Evolutionary conservation across 805 yeast genomes (phyloP).

Genomic region (Nakazawaea anatomiae): DNA sequence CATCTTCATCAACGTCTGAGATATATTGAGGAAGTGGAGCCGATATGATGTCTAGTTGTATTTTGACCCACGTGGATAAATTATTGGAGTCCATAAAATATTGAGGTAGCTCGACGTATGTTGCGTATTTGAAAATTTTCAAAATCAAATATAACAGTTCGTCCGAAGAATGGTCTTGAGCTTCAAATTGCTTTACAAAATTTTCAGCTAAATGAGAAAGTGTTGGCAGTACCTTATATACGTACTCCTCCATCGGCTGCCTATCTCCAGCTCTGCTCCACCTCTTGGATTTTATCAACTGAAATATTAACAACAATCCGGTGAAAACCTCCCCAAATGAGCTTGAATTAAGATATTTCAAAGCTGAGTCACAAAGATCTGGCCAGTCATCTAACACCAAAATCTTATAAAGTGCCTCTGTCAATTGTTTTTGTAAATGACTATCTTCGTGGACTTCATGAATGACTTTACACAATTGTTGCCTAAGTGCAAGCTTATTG

Average conservation of each 20-base stretch:
- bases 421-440: constrained; percentile 48
- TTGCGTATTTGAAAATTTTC: constrained; percentile 73
- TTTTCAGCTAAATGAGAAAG: constrained; percentile 52
- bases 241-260: constrained; percentile 45
- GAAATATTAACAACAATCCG: constrained; percentile 66
- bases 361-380: constrained; percentile 39
- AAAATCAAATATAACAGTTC: constrained; percentile 67
- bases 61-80: constrained; percentile 60
- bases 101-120: constrained; percentile 66
- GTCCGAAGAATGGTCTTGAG: constrained; percentile 27
- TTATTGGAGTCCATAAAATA: constrained; percentile 42
- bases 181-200: constrained; percentile 18
- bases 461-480: constrained; percentile 55
- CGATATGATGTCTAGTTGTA: constrained; percentile 59
- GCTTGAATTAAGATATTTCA: constrained; percentile 36
- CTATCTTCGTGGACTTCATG: constrained; percentile 33
- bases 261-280: constrained; percentile 57
- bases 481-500: constrained; percentile 32
- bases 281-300: constrained; percentile 63
- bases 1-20: constrained; percentile 36
- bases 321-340: constrained; percentile 45
- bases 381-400: constrained; percentile 51
- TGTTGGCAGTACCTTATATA: constrained; percentile 55
- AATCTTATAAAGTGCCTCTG: constrained; percentile 51
- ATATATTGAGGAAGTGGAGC: constrained; percentile 46